Percentiles rank a stretch among this genome's conserved stretches.
Conservation (phyloP, 2,329 filamentous ascomycete species). For the Xylariaceae sp. region DNA sequence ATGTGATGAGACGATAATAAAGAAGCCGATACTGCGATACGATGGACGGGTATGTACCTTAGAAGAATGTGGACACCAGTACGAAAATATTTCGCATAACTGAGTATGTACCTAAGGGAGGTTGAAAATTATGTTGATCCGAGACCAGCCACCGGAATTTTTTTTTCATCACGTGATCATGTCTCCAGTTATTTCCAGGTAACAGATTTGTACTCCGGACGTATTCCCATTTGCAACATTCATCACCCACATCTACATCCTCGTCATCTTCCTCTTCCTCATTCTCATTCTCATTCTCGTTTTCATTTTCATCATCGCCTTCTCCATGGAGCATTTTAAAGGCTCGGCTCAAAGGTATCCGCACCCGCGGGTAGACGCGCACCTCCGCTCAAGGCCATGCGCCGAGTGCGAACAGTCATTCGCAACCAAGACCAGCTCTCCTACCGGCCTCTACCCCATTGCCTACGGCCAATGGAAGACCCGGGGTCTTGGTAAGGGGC, state of each 20-base stretch:
- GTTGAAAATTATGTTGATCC: too few species aligned
- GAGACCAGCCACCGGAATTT: too few species aligned
- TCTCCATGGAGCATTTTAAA: neutral
- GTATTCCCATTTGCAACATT: neutral
- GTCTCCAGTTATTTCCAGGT: too few species aligned
- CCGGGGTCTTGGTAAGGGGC: constrained; percentile 24
- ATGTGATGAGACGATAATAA: too few species aligned
- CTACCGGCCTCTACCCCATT: constrained; percentile 26
- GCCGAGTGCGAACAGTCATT: constrained; percentile 22
- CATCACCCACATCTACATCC: neutral
- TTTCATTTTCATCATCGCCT: neutral
- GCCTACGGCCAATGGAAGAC: constrained; percentile 26
- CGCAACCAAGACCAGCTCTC: constrained; percentile 20
- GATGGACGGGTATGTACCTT: too few species aligned
- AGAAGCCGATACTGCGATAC: too few species aligned
- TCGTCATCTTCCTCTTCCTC: neutral
- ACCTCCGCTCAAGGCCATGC: constrained; percentile 22
- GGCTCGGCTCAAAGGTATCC: constrained; percentile 1
- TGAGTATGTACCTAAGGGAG: too few species aligned
- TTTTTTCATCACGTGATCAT: too few species aligned
- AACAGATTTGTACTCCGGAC: neutral
- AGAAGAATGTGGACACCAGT: too few species aligned
- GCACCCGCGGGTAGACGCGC: constrained; percentile 22
- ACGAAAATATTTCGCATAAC: too few species aligned
- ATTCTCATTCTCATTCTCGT: neutral